Evolutionary conservation across 495 filamentous ascomycete species (phyloP), one percentile per base, ranked within the genome.

Genomic region (Aspergillus steynii): DNA sequence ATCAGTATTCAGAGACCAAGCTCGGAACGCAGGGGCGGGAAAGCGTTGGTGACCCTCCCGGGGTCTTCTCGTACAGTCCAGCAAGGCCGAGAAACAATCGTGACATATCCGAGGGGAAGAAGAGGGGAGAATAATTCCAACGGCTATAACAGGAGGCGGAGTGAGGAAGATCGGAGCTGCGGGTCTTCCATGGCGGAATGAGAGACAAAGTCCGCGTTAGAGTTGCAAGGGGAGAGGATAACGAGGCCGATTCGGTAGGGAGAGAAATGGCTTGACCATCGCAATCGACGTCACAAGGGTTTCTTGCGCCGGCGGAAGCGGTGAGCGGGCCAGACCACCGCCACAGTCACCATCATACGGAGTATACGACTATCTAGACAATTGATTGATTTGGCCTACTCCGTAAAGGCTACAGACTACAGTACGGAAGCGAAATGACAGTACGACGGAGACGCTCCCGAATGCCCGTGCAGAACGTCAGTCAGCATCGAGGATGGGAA

Each of bases 1-100:
- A 42, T 42, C 37, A 42, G 37, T 42, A 42, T 42, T 42, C 37
- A 42, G 37, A 42, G 37, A 42, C 60, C 56, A 59, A 62, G 63
- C 67, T 69, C 62, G 62, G 42, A 63, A 62, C 50, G 60, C 53
- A 55, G 47, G 56, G 59, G 61, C 60, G 67, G 61, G 59, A 52
- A 70, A 63, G 63, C 54, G 59, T 66, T 64, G 28, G 28, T 14
- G 63, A 67, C 66, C 67, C 65, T 68, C 65, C 63, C 64, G 62
- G 63, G 61, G 65, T 69, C 65, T 63, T 70, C 64, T 61, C 55
- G 65, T 61, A 55, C 51, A 55, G 56, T 64, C 53, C 55, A 58
- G 65, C 58, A 73, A 58, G 32, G 29, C 55, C 50, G 55, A 63
- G 55, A 60, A 62, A 45, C 60, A 61, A 62, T 59, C 32, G 58